Base-by-base conservation (phyloP, 2,329 filamentous ascomycete species). In the Exophiala calicioides region DNA sequence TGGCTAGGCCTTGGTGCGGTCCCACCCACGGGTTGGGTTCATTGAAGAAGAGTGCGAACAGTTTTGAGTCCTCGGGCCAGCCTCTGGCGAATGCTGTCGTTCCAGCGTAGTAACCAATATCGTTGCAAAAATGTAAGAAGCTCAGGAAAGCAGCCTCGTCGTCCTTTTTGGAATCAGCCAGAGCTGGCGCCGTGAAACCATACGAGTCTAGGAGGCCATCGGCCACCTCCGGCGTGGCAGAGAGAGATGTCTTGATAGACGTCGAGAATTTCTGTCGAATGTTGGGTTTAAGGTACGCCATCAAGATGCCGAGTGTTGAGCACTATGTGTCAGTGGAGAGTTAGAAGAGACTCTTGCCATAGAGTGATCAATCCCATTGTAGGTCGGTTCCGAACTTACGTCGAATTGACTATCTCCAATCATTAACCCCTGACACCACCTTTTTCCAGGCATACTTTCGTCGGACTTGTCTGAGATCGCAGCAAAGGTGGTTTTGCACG, bases 401-500 rank as follows among this genome's bases (percentile, higher is more conserved):
- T 77, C 74, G 34, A 73, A 65, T 47, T 70, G 64, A 16, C 70
- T 71, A 47, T 77, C 69, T 12, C 75, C 75, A 29, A 78, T 68
- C 49, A 76, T 64, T 8, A 77, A 46, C n/a, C 65, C 62, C 26
- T 68, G 59, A 46, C 69, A 75, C 74, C 74, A 78, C 7, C 63
- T 60, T 27, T 65, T 68, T 1, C 69, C 74, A 4, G 67, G 65
- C 23, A 73, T 62, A 26, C 27, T 47, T 8, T 20, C 19, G 24
- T 67, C 43, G 12, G 56, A 60, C 2, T 63, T 60, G 7, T 59
- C 50, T 4, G 34, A 45, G 13, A 58, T 50, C 18, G 47, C 57
- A 23, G 60, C 50, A 33, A 58, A 52, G 9, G 58, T 48, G 5
- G 47, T 37, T 15, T 45, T 41, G 34, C 16, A 47, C 20, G 61